phyloP scores from a whole-genome alignment of 306 rosid genomes.

The Dalbergia oliveri region DNA sequence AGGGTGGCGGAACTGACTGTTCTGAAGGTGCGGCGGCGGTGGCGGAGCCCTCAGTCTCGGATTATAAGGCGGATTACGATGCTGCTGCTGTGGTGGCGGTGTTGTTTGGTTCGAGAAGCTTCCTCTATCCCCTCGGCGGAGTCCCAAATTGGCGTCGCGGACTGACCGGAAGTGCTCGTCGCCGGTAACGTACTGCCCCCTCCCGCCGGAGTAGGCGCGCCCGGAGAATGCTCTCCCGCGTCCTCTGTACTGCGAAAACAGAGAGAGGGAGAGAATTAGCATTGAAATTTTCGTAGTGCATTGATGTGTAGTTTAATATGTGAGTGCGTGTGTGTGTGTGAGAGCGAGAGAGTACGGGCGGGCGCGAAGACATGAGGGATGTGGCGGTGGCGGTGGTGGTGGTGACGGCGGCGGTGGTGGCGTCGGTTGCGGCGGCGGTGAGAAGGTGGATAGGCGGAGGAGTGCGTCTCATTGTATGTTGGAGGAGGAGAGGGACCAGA shows the following conservation, averaged over 20 bases:
- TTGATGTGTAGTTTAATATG: neutral
- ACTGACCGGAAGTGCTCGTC: constrained; percentile 68
- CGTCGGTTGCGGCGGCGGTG: constrained; percentile 46
- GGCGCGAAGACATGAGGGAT: constrained; percentile 60
- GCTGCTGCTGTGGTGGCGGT: neutral
- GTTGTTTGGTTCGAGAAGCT: constrained; percentile 48
- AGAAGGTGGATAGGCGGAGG: constrained; percentile 53
- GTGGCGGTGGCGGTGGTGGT: neutral
- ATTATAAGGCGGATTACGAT: constrained; percentile 37
- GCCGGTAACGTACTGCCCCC: constrained; percentile 60
- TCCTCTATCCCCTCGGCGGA: constrained; percentile 62
- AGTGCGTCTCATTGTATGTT: constrained; percentile 64
- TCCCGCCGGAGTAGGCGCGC: constrained; percentile 53
- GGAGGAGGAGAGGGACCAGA: constrained; percentile 28
- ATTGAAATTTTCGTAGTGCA: neutral
- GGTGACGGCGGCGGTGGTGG: constrained; percentile 39
- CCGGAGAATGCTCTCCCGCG: constrained; percentile 65
- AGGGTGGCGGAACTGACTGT: constrained; percentile 44
- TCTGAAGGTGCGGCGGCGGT: constrained; percentile 32
- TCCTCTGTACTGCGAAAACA: constrained; percentile 63
- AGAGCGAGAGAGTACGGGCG: constrained; percentile 49
- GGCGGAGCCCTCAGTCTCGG: constrained; percentile 24
- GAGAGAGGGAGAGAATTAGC: neutral
- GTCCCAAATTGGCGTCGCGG: constrained; percentile 64
- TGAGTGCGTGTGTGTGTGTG: neutral